A percentile compares a stretch with the other conserved stretches of the same genome.
Evolutionary conservation across 495 filamentous ascomycete species (phyloP).

Genomic region (Hyaloscypha finlandica): DNA sequence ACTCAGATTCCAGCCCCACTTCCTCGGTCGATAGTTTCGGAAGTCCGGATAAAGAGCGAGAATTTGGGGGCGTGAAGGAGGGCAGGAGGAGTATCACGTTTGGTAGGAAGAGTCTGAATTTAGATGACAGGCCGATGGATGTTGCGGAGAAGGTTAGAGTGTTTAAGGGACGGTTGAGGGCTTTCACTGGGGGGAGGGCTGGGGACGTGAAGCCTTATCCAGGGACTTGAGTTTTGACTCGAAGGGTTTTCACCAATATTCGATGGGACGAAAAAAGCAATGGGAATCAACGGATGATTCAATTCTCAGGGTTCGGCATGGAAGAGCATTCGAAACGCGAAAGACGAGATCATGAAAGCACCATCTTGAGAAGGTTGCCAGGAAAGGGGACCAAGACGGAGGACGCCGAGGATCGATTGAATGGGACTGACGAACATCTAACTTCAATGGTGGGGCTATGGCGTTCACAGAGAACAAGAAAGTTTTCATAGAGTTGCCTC

Average conservation of each 20-base stretch:
- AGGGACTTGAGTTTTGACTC: constrained; percentile 1
- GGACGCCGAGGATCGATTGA: neutral
- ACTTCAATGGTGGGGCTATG: neutral
- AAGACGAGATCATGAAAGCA: neutral
- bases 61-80: constrained; percentile 14
- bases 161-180: constrained; percentile 24
- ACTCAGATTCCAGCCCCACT: constrained; percentile 14
- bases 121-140: constrained; percentile 11
- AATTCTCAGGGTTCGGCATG: neutral
- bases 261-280: neutral
- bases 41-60: neutral
- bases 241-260: neutral
- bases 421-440: neutral
- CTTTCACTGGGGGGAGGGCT: constrained; percentile 17
- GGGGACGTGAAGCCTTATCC: constrained; percentile 19
- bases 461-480: neutral
- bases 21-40: constrained; percentile 11
- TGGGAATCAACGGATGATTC: neutral
- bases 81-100: constrained; percentile 25
- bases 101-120: constrained; percentile 15
- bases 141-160: constrained; percentile 15
- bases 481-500: neutral
- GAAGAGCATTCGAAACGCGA: neutral
- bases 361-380: no score
- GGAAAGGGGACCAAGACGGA: neutral